Evolutionary conservation across 306 rosid species (phyloP).

Genomic region (Erythrophleum fordii): DNA sequence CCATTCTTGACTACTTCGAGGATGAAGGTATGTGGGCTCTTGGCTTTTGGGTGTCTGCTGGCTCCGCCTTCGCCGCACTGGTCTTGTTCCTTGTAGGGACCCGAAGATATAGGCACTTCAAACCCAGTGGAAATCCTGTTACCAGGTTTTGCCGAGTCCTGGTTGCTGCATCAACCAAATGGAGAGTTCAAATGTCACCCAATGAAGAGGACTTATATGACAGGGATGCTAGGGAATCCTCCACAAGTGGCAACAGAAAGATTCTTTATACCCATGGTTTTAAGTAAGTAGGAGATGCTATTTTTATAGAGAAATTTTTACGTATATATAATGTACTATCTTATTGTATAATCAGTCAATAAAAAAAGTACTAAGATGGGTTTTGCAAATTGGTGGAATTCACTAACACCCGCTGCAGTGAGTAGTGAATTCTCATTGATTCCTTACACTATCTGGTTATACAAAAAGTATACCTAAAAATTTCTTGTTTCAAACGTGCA

Average conservation of each 20-base stretch:
- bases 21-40: slow-evolving; percentile 92
- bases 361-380: no score
- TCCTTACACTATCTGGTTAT: not conserved
- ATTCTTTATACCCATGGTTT: slow-evolving; percentile 92
- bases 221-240: slow-evolving; percentile 50
- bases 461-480: no score
- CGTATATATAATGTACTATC: no score
- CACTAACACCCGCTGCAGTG: no score
- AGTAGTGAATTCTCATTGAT: no score
- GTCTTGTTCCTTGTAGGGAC: slow-evolving; percentile 86
- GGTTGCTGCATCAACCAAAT: slow-evolving; percentile 76
- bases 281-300: slow-evolving; percentile 64
- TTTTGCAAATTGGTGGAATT: no score
- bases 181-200: slow-evolving; percentile 58
- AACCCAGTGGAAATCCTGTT: slow-evolving; percentile 90
- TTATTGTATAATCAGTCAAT: no score
- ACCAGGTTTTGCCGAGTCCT: slow-evolving; percentile 87
- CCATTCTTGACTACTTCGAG: slow-evolving; percentile 83
- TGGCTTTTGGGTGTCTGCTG: slow-evolving; percentile 92
- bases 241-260: slow-evolving; percentile 59
- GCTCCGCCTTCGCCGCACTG: slow-evolving; percentile 79
- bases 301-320: not conserved
- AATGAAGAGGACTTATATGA: slow-evolving; percentile 60
- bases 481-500: not conserved
- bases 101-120: slow-evolving; percentile 86